Conservation (phyloP, 768 basidiomycete genomes). For the Porphyrellus cyaneotinctus region DNA sequence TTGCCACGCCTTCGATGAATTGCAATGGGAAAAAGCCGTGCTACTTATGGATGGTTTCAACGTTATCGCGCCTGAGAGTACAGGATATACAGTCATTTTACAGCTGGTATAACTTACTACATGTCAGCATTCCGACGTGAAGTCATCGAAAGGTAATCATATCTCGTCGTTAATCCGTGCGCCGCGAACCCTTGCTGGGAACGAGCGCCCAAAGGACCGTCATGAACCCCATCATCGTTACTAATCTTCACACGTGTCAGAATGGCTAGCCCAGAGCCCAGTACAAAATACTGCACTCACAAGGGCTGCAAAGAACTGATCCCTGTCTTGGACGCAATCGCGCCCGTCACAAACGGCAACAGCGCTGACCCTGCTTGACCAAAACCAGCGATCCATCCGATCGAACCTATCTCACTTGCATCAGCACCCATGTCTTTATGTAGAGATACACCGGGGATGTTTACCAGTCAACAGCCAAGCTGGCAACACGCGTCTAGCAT, state of each 20-base stretch:
- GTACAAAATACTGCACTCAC: slow-evolving; percentile 18
- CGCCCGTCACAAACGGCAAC: slow-evolving; percentile 70
- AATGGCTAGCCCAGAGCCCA: not conserved
- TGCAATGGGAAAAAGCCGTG: too few relatives aligned
- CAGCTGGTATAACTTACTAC: too few relatives aligned
- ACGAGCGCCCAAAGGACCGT: slow-evolving; percentile 40
- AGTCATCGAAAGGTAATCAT: too few relatives aligned
- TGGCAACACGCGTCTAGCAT: slow-evolving; percentile 64
- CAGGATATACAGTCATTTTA: too few relatives aligned
- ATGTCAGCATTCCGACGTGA: too few relatives aligned
- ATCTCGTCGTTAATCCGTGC: slow-evolving; percentile 18
- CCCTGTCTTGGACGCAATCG: slow-evolving; percentile 58
- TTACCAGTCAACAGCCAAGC: slow-evolving; percentile 57
- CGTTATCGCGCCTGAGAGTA: too few relatives aligned
- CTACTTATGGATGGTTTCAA: too few relatives aligned
- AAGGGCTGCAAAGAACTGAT: slow-evolving; percentile 39
- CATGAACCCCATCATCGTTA: slow-evolving; percentile 44
- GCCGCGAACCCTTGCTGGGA: slow-evolving; percentile 27
- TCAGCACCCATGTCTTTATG: not conserved
- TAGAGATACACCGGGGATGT: not conserved
- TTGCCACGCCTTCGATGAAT: too few relatives aligned
- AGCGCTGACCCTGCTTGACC: slow-evolving; percentile 72
- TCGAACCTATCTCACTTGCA: slow-evolving; percentile 36
- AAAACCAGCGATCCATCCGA: slow-evolving; percentile 65
- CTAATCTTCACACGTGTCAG: slow-evolving; percentile 16